A percentile compares a stretch with the other conserved stretches of the same genome.
phyloP scores from a whole-genome alignment of 176 grass and related monocot genomes.

The Oryza longistaminata region DNA sequence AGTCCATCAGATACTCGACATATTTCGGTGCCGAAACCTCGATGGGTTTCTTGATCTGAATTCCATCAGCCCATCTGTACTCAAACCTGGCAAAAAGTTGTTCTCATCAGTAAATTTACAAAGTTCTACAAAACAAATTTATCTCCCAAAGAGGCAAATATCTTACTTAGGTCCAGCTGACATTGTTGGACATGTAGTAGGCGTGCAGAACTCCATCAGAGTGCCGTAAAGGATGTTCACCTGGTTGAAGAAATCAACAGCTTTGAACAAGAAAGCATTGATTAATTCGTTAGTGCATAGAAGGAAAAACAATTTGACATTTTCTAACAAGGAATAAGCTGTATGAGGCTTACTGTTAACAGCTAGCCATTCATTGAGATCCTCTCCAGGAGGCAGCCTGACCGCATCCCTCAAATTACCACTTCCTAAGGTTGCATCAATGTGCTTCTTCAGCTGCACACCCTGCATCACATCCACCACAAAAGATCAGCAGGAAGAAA shows the following conservation, averaged over 20 bases:
- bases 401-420: slow-evolving; percentile 91
- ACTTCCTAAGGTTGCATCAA: slow-evolving; percentile 90
- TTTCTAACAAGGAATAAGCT: not conserved
- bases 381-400: slow-evolving; percentile 82
- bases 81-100: slow-evolving; percentile 63
- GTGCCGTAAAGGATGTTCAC: slow-evolving; percentile 89
- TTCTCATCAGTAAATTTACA: not conserved
- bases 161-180: slow-evolving; percentile 87
- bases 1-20: slow-evolving; percentile 98
- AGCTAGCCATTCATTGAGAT: slow-evolving; percentile 91
- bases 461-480: slow-evolving; percentile 44
- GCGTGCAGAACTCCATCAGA: slow-evolving; percentile 89
- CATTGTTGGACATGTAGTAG: slow-evolving; percentile 83
- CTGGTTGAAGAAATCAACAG: slow-evolving; percentile 99
- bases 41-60: slow-evolving; percentile 95
- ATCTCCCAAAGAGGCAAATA: not conserved
- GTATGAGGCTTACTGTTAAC: slow-evolving; percentile 70
- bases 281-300: not conserved
- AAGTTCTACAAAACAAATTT: not conserved
- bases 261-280: slow-evolving; percentile 44
- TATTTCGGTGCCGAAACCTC: slow-evolving; percentile 96
- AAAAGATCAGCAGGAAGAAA: not conserved
- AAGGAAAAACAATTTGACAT: not conserved
- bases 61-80: slow-evolving; percentile 97
- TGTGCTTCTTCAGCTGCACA: slow-evolving; percentile 83